Conservation (phyloP, 441 rosid genomes). For the Capsella rubella region DNA sequence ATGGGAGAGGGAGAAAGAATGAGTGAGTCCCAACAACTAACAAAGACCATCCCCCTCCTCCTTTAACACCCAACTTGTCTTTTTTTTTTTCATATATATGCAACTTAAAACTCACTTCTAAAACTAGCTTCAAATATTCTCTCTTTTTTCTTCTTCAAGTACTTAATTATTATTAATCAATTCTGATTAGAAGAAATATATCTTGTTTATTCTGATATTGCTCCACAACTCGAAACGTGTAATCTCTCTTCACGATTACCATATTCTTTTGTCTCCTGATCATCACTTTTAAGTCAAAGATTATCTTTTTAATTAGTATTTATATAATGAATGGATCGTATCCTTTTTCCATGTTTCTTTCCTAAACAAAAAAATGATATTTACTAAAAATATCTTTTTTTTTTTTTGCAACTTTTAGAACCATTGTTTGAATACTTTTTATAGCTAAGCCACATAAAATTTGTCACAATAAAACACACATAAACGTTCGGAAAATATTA, state of each 20-base stretch:
- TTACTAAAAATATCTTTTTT: not conserved
- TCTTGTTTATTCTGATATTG: constrained; percentile 4
- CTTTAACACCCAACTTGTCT: constrained; percentile 18
- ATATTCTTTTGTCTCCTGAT: constrained; percentile 37
- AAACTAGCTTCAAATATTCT: constrained; percentile 5
- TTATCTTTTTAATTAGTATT: constrained; percentile 15
- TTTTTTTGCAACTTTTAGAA: not conserved
- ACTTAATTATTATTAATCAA: constrained; percentile 17
- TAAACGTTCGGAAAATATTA: too few relatives aligned
- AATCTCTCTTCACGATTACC: constrained; percentile 25
- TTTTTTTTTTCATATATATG: constrained; percentile 1
- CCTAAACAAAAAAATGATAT: not conserved
- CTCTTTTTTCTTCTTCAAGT: not conserved
- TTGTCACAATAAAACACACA: too few relatives aligned
- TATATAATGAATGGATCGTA: constrained; percentile 13
- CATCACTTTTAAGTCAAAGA: constrained; percentile 40
- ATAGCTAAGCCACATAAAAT: not conserved
- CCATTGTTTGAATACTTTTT: not conserved
- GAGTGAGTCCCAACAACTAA: constrained; percentile 50
- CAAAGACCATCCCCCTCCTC: constrained; percentile 42
- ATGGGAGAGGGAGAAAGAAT: constrained; percentile 37
- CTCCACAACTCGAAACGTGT: constrained; percentile 45
- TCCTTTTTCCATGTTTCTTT: constrained; percentile 31
- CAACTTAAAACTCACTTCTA: constrained; percentile 19
- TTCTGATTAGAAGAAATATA: constrained; percentile 4